Evolutionary conservation across 83 land plant genomes (phyloP), one percentile per base, ranked within the genome.

Genomic region (Larix sibirica): DNA sequence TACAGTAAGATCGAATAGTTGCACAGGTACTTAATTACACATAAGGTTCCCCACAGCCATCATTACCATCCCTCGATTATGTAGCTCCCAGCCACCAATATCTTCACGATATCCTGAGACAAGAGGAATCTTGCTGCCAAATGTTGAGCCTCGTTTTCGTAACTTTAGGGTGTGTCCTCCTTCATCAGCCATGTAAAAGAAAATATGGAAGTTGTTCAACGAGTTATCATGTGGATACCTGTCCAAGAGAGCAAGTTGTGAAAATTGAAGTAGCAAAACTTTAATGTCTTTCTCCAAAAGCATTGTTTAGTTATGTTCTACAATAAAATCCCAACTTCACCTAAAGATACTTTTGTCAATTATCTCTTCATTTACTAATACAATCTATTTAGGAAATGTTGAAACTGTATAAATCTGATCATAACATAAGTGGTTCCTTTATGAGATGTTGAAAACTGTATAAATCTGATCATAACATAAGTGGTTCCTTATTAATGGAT

Each of bases 151-250:
- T 31, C 88, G 82, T 71, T 75, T 83, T 62, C 82, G 79, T 17
- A 91, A 76, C 67, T 79, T 88, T 62, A 94, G 26, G 44, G 81
- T 81, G 74, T 85, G 84, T 76, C 88, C 97, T 74, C 82, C 90
- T 81, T 92, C 97, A 84, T 94, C 95, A 62, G 93, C 93, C 79
- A 94, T 44, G 77, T 94, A 94, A 81, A 94, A 94, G 88, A 92
- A 94, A 68, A 94, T 82, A 87, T 90, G 88, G 47, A 42, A 89
- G 63, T 6, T 71, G 42, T 77, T 79, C 86, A 40, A 62, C 26
- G 44, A 69, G 20, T 70, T 69, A 20, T 65, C 76, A 42, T 81
- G 18, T 6, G 44, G 47, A 47, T 59, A 33, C 65, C 80, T 79
- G 80, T 79, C 44, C 38, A 79, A 58, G 60, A 75, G 31, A 12